These are phyloP conservation scores for Phylloporus arenicola DNA, from an alignment of 768 basidiomycete genomes.

Conservation along the genomic window DNA sequence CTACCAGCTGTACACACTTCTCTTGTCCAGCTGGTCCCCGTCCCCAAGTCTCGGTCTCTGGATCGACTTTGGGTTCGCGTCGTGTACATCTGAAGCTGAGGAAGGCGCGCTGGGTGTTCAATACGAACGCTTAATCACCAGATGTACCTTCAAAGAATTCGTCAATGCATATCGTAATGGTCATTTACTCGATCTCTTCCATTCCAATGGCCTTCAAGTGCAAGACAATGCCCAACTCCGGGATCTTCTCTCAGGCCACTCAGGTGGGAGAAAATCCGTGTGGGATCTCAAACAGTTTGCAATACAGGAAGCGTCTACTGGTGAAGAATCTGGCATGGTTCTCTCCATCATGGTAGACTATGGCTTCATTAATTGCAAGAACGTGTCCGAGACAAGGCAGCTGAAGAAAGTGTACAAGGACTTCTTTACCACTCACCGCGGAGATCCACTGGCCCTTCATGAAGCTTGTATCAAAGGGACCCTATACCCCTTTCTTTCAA, in stretches of 20 bases:
- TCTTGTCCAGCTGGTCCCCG: slow-evolving; percentile 1
- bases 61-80: slow-evolving; percentile 18
- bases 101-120: background rate
- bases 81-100: slow-evolving; percentile 9
- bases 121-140: slow-evolving; percentile 3
- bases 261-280: slow-evolving; percentile 4
- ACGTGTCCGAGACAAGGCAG: slow-evolving; percentile 5
- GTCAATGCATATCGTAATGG: background rate
- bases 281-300: slow-evolving; percentile 9
- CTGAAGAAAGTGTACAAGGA: slow-evolving; percentile 31
- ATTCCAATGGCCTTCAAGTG: background rate
- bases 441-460: slow-evolving; percentile 33
- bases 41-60: slow-evolving; percentile 1
- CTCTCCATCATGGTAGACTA: slow-evolving; percentile 6
- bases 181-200: slow-evolving; percentile 5
- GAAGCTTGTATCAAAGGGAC: slow-evolving; percentile 31
- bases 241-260: background rate
- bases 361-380: slow-evolving; percentile 13
- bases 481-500: slow-evolving; percentile 25
- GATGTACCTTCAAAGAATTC: slow-evolving; percentile 12
- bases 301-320: background rate
- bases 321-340: background rate
- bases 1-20: background rate
- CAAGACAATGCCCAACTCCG: background rate
- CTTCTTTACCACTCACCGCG: slow-evolving; percentile 24